Evolutionary conservation across 768 basidiomycete genomes (phyloP), one percentile per base, ranked within the genome.

Genomic region (Panellus pusillus): DNA sequence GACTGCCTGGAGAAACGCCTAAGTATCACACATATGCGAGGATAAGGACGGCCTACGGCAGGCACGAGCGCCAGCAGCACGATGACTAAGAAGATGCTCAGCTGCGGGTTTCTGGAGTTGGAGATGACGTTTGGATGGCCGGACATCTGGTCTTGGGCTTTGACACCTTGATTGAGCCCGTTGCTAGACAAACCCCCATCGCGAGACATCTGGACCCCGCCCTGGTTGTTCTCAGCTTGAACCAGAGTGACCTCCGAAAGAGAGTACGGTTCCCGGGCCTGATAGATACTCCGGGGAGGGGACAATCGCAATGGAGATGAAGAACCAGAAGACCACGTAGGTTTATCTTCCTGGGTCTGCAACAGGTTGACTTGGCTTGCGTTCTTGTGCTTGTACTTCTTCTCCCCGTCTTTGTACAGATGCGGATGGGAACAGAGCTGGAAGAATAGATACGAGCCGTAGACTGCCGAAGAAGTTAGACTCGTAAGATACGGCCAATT

Each of bases 401-500:
- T 69, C 44, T 71, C 73, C 12, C 66, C 56, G 49, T 84, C 80
- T 53, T 69, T 71, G 58, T 89, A 93, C 14, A 93, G 74, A 58
- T 83, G 73, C 4, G 84, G 80, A 66, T 93, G 91, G 0, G 90
- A 91, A 72, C 77, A 87, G 3, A 91, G 72, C 66, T 92, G 91
- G 70, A 93, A 93, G 55, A 88, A 68, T 15, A 93, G 78, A 61
- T 89, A 91, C 17, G 72, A 70, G 15, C 68, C 65, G 62, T 94
- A 93, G 55, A 91, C 89, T 91, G 45, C 8, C 54, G 17, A 24
- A 52, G 20, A 40, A 53, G 31, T 31, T 9, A n/a, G 43, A 57
- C 48, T n/a, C 39, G 20, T 6, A 27, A 40, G 18, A 37, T 39
- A 52, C 11, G 35, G 19, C 32, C 19, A 24, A 24, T 35, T 24